Percentiles rank a stretch among this genome's conserved stretches.
phyloP scores from a whole-genome alignment of 805 yeast species.

The Cyberlindnera mycetangii region DNA sequence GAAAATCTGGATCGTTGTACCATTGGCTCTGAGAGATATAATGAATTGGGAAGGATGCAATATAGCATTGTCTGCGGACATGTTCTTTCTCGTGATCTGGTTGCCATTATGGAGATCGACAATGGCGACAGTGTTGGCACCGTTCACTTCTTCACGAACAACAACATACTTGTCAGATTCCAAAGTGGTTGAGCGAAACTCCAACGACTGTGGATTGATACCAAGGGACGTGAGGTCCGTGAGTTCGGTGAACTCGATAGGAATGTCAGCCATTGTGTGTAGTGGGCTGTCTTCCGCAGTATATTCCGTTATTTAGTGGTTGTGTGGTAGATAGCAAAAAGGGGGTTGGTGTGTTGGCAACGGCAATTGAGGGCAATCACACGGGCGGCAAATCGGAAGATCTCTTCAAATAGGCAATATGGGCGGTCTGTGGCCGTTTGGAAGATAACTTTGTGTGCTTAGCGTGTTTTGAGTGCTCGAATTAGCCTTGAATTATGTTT shows the following conservation, averaged over 20 bases:
- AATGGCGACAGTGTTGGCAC: slow-evolving; percentile 90
- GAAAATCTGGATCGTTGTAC: slow-evolving; percentile 93
- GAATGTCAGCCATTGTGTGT: slow-evolving; percentile 60
- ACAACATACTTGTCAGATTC: slow-evolving; percentile 92
- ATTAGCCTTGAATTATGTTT: not conserved
- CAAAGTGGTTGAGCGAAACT: slow-evolving; percentile 89
- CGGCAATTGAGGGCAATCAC: not conserved
- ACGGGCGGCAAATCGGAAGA: slow-evolving; percentile 3
- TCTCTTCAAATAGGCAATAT: not conserved
- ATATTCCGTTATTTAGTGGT: not conserved
- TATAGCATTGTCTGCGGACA: slow-evolving; percentile 97
- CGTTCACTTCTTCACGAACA: slow-evolving; percentile 57
- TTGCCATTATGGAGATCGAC: slow-evolving; percentile 79
- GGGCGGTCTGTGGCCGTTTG: not conserved
- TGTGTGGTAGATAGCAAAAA: slow-evolving; percentile 3
- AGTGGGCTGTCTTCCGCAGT: not conserved
- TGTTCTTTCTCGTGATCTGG: slow-evolving; percentile 80
- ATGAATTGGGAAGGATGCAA: slow-evolving; percentile 90
- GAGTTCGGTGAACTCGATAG: slow-evolving; percentile 95
- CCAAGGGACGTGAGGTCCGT: slow-evolving; percentile 85
- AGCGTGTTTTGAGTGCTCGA: not conserved
- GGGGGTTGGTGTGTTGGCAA: slow-evolving; percentile 1
- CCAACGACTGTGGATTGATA: slow-evolving; percentile 78
- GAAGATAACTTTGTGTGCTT: not conserved
- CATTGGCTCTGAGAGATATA: slow-evolving; percentile 92